Evolutionary conservation across 2,329 filamentous ascomycete genomes (phyloP), one percentile per base, ranked within the genome.

Genomic region (Penicillium sclerotiorum): DNA sequence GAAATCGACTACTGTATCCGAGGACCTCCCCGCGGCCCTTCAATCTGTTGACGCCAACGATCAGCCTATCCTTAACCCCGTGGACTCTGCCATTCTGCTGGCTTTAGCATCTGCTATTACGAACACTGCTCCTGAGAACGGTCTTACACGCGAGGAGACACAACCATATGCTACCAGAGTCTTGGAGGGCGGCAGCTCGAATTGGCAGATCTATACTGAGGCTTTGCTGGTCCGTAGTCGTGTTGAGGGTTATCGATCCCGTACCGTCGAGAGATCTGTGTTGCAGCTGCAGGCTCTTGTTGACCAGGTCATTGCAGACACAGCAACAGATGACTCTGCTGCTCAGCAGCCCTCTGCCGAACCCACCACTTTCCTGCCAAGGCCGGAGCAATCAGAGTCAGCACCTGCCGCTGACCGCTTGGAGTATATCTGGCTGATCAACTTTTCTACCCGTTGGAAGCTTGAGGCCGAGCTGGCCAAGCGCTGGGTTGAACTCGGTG

Each of bases 161-260:
- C 73, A 95, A 1, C 94, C 94, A 0, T 99, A 93, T 66, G 94
- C 94, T 1, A 87, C 86, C 1, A 84, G 94, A 33, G 94, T 97
- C 0, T 79, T 99, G 1, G 83, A 88, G 8, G 91, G 94, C 53
- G 92, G 93, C 59, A 88, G 88, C 38, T 93, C 90, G 1, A 99
- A 97, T 70, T 99, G 94, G 94, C 94, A 97, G 69, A 87, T 96
- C 27, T 97, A 97, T 67, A 96, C 94, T 0, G 92, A 97, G 66
- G 94, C 91, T 0, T 77, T 99, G 8, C 79, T 99, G 0, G 89
- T 97, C 1, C 83, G 94, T 37, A 95, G 90, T 52, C 82, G 94
- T 13, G 93, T 97, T 47, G 94, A 99, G 71, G 81, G 92, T 0
- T 92, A 95, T 71, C 83, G 85, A 45, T 90, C 92, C 45, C 81